Evolutionary conservation across 108 stramenopile genomes (phyloP).

Genomic region (Epithemia pelagica): DNA sequence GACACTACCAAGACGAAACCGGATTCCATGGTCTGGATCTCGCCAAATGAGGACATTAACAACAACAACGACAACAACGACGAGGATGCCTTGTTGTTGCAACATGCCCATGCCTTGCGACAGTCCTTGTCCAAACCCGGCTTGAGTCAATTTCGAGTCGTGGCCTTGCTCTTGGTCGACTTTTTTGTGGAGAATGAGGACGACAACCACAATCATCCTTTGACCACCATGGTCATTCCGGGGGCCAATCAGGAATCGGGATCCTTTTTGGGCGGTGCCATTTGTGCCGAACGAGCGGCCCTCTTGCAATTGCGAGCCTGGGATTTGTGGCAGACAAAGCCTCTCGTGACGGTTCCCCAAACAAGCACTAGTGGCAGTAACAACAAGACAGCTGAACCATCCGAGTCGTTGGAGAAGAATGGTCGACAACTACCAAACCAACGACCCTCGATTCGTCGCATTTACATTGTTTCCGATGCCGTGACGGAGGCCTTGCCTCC

Average conservation of each 20-base stretch:
- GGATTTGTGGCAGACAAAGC: conserved; percentile 38
- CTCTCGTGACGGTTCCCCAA: conserved; percentile 26
- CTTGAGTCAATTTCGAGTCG: conserved; percentile 8
- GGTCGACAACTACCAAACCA: not conserved
- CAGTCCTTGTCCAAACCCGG: not conserved
- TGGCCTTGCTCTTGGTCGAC: conserved; percentile 6
- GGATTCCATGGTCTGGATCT: too few relatives aligned
- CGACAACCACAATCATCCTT: not conserved
- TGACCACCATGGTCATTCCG: conserved; percentile 31
- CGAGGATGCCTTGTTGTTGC: not conserved
- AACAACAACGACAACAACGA: not conserved
- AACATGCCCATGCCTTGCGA: conserved; percentile 9
- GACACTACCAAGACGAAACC: too few relatives aligned
- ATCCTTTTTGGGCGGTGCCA: conserved; percentile 59
- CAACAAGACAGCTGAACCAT: too few relatives aligned
- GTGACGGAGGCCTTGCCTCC: conserved; percentile 53
- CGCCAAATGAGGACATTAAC: too few relatives aligned
- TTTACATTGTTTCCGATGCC: conserved; percentile 61
- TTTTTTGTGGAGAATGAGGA: not conserved
- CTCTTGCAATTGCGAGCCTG: conserved; percentile 44
- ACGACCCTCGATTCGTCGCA: not conserved
- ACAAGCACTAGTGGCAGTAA: too few relatives aligned
- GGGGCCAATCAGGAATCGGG: conserved; percentile 82
- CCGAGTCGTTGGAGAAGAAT: not conserved
- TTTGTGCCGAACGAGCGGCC: conserved; percentile 89